A percentile compares a stretch with the other conserved stretches of the same genome.
Evolutionary conservation across 768 basidiomycete genomes (phyloP).

Genomic region (Termitomyces sp.): DNA sequence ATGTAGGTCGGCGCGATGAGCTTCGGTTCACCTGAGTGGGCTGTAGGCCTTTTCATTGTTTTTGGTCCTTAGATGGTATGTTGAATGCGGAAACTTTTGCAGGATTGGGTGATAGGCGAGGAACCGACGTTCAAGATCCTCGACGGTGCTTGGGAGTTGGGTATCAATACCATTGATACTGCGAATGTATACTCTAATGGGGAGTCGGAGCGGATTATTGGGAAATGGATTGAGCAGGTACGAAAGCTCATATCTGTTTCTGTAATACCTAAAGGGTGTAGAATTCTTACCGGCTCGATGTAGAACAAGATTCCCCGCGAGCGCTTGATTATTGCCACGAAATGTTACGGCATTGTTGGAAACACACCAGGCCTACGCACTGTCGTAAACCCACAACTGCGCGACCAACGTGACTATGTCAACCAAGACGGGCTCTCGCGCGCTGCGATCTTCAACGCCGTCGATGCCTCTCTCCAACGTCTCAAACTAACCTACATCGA

Average conservation of each 20-base stretch:
- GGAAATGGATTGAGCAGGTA: conserved; percentile 39
- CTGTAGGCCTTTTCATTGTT: conserved; percentile 1
- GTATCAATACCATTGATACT: conserved; percentile 38
- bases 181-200: conserved; percentile 38
- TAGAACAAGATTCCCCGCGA: conserved; percentile 17
- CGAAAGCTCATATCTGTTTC: conserved; percentile 1
- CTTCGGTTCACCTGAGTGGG: conserved; percentile 16
- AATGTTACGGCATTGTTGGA: conserved; percentile 14
- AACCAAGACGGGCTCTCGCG: conserved; percentile 20
- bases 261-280: background rate
- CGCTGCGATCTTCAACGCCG: conserved; percentile 33
- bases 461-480: conserved; percentile 29
- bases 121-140: conserved; percentile 44
- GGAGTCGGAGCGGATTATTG: conserved; percentile 39
- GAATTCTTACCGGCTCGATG: conserved; percentile 12
- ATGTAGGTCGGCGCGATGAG: conserved; percentile 19
- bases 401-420: conserved; percentile 14
- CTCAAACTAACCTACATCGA: conserved; percentile 30
- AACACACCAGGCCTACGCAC: background rate
- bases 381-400: conserved; percentile 2
- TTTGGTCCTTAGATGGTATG: background rate
- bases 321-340: conserved; percentile 14
- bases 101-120: conserved; percentile 50
- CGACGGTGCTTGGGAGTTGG: conserved; percentile 41
- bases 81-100: background rate